Evolutionary conservation across 2,329 filamentous ascomycete genomes (phyloP), one percentile per base, ranked within the genome.

Genomic region (Cladosporium sp.): DNA sequence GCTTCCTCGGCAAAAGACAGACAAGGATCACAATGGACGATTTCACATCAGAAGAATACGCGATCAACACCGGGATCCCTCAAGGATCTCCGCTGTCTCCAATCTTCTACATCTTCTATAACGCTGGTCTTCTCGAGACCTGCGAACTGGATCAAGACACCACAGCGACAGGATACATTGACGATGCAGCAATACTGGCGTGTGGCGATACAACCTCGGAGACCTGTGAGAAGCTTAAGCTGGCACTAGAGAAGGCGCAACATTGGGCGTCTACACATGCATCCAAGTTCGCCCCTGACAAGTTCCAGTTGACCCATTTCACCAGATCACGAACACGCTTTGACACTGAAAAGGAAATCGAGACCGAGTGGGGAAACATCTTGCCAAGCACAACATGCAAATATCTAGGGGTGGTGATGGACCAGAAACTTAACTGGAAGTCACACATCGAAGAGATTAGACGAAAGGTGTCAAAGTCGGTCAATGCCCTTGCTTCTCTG

Each of bases 91-190:
- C 56, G 32, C 59, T 68, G 1, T 68, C 56, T 14, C 65, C 61
- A 22, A 66, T 68, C 35, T 57, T 68, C 32, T 68, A 62, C 58
- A 54, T 69, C 37, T 66, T 66, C 61, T 69, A 66, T 52, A 68
- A 66, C 33, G 58, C 57, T 3, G 52, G 65, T 50, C 59, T 68
- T 1, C 51, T 68, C 50, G 60, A 66, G 28, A 45, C 43, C 46
- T 60, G 50, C 43, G 57, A 56, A 33, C 6, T 53, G 46, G 44
- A 48, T 42, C n/a, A 54, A 40, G 35, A 61, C 43, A 34, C 33
- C 14, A 49, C 55, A 19, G 54, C 52, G 6, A 54, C 44, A 52
- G 60, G 61, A 18, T 65, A 59, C 49, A 62, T 66, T 32, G 56
- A 66, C 56, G 56, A 67, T 37, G 52, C 59, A 14, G 49, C 16